Evolutionary conservation across 345 rosid species (phyloP), one percentile per base, ranked within the genome.

Genomic region (Hevea brasiliensis): DNA sequence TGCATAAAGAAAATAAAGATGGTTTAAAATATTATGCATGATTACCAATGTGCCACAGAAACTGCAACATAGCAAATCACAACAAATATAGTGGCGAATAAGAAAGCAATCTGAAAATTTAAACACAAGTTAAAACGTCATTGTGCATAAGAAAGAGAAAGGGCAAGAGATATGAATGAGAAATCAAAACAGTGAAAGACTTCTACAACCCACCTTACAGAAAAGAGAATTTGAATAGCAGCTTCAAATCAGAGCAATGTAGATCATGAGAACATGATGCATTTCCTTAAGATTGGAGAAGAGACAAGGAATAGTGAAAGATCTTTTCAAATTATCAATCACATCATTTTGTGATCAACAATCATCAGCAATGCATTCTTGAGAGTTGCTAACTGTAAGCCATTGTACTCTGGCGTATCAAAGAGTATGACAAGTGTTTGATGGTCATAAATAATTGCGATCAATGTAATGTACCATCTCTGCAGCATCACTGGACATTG

Each of bases 181-280:
- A 27, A 48, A 66, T 47, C 41, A 48, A 50, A 66, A 56, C 53
- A 26, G 29, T 12, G 12, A 54, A 56, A 24, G 61, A 21, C 61
- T 56, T 56, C 61, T 56, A 10, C 27, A 61, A 54, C n/a, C 35
- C 32, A 68, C 13, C 72, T 68, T 35, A 35, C 45, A 32, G 47
- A n/a, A 71, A 23, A 44, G n/a, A 42, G 1, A 8, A 37, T 42
- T 2, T 23, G 23, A 70, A 27, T 7, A 55, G 32, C 64, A 41
- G 54, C 73, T 41, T 15, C 54, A 69, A 41, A 20, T 67, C 71
- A 32, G 20, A 67, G 44, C 41, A 51, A 48, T 3, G 53, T 48
- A 12, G 53, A 18, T 18, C 14, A 12, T 48, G 53, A 48, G 14
- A 48, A 18, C 4, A 15, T 12, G 0, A 32, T 27, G 4, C 35